phyloP scores from a whole-genome alignment of 257 asterid species.

The Plantago elongata region DNA sequence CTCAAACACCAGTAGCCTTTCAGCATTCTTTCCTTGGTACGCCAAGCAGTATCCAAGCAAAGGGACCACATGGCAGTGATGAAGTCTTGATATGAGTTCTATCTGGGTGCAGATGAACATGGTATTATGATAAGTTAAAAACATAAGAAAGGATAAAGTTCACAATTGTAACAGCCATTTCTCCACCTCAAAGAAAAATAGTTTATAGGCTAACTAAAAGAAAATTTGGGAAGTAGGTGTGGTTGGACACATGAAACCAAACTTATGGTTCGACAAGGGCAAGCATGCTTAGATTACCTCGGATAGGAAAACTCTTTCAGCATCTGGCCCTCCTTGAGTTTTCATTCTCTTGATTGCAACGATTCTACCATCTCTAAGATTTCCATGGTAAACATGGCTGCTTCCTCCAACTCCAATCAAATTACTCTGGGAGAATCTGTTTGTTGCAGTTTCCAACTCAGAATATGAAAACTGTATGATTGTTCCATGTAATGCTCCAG shows the following conservation, averaged over 20 bases:
- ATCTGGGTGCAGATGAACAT: constrained; percentile 42
- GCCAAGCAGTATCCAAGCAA: constrained; percentile 87
- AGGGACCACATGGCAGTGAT: constrained; percentile 90
- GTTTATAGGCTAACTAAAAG: background rate
- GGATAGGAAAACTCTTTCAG: constrained; percentile 64
- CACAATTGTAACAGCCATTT: background rate
- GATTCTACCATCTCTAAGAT: constrained; percentile 67
- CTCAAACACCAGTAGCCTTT: constrained; percentile 84
- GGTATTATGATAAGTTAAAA: background rate
- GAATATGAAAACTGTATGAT: constrained; percentile 62
- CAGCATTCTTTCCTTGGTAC: constrained; percentile 63
- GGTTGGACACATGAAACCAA: no score
- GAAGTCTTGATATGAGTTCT: constrained; percentile 84
- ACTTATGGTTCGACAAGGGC: no score
- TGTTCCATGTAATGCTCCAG: constrained; percentile 52
- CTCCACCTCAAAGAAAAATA: constrained; percentile 5
- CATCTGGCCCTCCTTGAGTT: constrained; percentile 60
- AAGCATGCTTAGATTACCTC: constrained; percentile 49
- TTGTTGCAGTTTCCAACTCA: constrained; percentile 76
- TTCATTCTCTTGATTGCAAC: constrained; percentile 88
- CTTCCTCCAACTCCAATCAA: constrained; percentile 94
- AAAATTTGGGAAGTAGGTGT: no score
- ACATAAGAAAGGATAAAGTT: background rate
- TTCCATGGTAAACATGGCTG: constrained; percentile 83
- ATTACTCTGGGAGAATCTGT: constrained; percentile 60